phyloP scores from a whole-genome alignment of 1,284 basidiomycete species.

The Rhodotorula sp. region DNA sequence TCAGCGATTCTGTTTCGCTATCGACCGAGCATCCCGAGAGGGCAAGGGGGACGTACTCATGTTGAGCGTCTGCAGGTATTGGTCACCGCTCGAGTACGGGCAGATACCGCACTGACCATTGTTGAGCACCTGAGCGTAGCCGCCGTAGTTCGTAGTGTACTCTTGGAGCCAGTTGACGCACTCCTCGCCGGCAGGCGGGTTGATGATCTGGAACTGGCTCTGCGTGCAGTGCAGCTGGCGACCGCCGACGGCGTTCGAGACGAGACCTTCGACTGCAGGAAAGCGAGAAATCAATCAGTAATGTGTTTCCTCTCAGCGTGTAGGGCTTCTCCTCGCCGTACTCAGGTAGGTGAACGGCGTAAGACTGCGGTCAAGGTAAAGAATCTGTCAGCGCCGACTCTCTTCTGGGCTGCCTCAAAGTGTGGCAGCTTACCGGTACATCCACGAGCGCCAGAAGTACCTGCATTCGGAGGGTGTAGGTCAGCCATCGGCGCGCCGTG shows the following conservation, averaged over 20 bases:
- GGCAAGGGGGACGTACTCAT: conserved; percentile 13
- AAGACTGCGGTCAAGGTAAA: conserved; percentile 45
- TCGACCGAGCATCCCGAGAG: too few relatives aligned
- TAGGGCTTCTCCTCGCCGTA: not conserved
- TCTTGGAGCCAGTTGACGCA: conserved; percentile 52
- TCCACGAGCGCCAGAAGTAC: conserved; percentile 69
- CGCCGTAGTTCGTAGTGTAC: conserved; percentile 47
- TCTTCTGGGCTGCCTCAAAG: too few relatives aligned
- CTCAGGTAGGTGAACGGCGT: conserved; percentile 64
- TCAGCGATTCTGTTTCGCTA: not conserved
- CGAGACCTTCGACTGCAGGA: conserved; percentile 50
- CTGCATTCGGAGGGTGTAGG: conserved; percentile 48
- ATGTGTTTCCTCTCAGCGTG: not conserved
- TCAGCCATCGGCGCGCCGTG: too few relatives aligned
- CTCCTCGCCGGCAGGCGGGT: conserved; percentile 50
- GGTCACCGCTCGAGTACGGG: conserved; percentile 38
- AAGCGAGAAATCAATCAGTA: not conserved
- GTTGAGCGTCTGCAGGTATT: conserved; percentile 36
- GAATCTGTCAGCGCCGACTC: not conserved
- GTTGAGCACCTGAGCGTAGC: conserved; percentile 47
- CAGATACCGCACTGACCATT: conserved; percentile 51
- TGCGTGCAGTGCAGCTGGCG: conserved; percentile 51
- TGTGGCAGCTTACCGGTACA: conserved; percentile 59
- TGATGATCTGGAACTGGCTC: conserved; percentile 51
- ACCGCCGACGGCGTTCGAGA: conserved; percentile 49